Conservation (phyloP, 805 yeast genomes). For the Phaffomyces thermotolerans region DNA sequence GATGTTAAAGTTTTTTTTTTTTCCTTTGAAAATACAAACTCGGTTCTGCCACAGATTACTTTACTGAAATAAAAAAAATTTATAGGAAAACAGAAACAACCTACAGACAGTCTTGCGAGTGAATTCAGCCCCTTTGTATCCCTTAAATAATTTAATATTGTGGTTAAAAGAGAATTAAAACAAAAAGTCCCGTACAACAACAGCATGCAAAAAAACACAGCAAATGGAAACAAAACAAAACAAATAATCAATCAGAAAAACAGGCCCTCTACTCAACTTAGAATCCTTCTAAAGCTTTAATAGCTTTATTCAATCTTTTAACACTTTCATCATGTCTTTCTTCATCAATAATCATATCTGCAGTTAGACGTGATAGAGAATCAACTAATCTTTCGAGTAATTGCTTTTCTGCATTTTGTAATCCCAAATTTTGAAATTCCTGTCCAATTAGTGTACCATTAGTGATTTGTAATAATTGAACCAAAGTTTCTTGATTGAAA, state of each 20-base stretch:
- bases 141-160: no score
- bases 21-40: neutral
- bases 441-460: slow-evolving; percentile 37
- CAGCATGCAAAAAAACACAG: neutral
- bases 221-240: neutral
- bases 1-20: neutral
- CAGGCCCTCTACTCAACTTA: slow-evolving; percentile 6
- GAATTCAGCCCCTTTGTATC: no score
- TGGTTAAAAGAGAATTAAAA: neutral
- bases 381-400: slow-evolving; percentile 82
- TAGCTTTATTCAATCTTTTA: slow-evolving; percentile 70
- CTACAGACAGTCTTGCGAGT: no score
- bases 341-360: slow-evolving; percentile 85
- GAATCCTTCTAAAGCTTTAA: slow-evolving; percentile 82
- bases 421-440: slow-evolving; percentile 67
- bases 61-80: no score
- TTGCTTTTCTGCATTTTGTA: slow-evolving; percentile 70
- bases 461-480: slow-evolving; percentile 31
- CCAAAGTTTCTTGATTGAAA: slow-evolving; percentile 27
- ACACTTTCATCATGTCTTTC: slow-evolving; percentile 75
- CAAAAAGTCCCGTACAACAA: neutral
- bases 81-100: no score
- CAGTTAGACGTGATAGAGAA: slow-evolving; percentile 75
- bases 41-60: neutral
- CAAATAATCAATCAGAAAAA: no score